These are phyloP conservation scores for Epichloe uncinata DNA, from an alignment of 2,329 filamentous ascomycete species.

Conservation along the genomic window DNA sequence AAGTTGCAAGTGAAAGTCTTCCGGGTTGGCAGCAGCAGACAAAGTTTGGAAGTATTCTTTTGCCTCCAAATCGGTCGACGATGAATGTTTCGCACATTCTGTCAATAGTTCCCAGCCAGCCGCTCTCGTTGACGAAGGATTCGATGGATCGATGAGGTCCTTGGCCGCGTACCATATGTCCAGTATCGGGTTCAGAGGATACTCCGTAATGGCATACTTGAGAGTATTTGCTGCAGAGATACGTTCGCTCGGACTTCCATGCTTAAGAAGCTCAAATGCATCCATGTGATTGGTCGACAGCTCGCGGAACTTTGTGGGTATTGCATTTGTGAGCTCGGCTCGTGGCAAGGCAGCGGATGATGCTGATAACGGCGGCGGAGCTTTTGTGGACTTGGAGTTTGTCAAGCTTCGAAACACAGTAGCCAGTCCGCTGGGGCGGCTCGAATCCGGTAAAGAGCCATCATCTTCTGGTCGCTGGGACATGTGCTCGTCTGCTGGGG, in stretches of 20 bases:
- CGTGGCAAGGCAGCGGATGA: slow-evolving; percentile 25
- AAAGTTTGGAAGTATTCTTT: slow-evolving; percentile 52
- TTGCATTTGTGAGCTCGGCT: slow-evolving; percentile 32
- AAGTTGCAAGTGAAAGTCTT: slow-evolving; percentile 56
- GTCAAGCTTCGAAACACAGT: slow-evolving; percentile 52
- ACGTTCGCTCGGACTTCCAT: slow-evolving; percentile 37
- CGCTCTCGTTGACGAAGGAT: slow-evolving; percentile 37
- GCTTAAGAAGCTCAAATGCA: slow-evolving; percentile 40
- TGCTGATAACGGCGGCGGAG: slow-evolving; percentile 29
- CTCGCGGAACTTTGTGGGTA: slow-evolving; percentile 25
- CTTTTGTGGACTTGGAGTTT: slow-evolving; percentile 39
- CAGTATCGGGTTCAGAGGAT: slow-evolving; percentile 43
- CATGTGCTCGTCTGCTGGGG: slow-evolving; percentile 36
- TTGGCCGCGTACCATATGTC: slow-evolving; percentile 55
- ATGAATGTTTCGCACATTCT: slow-evolving; percentile 49
- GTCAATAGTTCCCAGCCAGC: slow-evolving; percentile 54
- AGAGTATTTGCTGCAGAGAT: slow-evolving; percentile 45
- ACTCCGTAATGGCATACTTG: slow-evolving; percentile 42
- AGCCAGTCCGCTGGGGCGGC: slow-evolving; percentile 42
- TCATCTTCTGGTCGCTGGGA: slow-evolving; percentile 46
- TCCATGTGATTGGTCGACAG: slow-evolving; percentile 40
- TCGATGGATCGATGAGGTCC: slow-evolving; percentile 46
- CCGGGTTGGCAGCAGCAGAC: slow-evolving; percentile 38
- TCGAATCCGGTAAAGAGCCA: slow-evolving; percentile 39
- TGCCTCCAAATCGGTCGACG: slow-evolving; percentile 52